Evolutionary conservation across 164 flowering plant genomes (phyloP).

Genomic region (Santalum album): DNA sequence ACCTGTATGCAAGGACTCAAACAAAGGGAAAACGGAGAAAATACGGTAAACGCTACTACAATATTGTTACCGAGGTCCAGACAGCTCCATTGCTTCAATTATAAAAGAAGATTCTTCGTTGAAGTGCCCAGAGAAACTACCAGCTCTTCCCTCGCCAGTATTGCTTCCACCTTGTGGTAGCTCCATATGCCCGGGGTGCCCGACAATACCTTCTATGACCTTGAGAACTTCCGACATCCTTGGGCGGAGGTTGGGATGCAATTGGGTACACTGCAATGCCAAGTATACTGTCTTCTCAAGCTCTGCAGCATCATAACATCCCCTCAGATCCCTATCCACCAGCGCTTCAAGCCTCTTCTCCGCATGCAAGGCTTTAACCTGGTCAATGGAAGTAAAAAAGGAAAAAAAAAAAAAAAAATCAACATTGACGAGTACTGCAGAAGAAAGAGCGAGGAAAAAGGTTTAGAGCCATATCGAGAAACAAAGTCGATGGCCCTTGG

Average conservation of each 20-base stretch:
- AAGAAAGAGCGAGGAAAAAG: no score
- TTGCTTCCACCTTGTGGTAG: constrained; percentile 31
- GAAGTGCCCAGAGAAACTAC: constrained; percentile 44
- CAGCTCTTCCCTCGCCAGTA: constrained; percentile 22
- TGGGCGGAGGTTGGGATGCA: constrained; percentile 68
- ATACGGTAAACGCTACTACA: no score
- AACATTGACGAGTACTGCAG: no score
- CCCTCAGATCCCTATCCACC: constrained; percentile 66
- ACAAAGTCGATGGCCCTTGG: no score
- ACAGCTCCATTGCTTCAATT: constrained; percentile 92
- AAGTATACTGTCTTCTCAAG: constrained; percentile 55
- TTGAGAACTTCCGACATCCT: constrained; percentile 79
- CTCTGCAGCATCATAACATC: constrained; percentile 42
- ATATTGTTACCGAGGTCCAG: constrained; percentile 73
- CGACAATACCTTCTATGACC: constrained; percentile 54
- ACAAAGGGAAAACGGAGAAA: no score
- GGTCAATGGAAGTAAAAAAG: constrained; percentile 13
- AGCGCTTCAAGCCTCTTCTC: constrained; percentile 64
- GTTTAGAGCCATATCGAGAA: no score
- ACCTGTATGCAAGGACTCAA: no score
- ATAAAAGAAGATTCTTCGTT: constrained; percentile 61
- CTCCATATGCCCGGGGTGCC: constrained; percentile 24
- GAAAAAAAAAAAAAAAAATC: no score
- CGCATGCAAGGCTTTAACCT: constrained; percentile 64
- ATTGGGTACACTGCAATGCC: constrained; percentile 63